phyloP scores from a whole-genome alignment of 2,329 filamentous ascomycete species.

The Fusarium albosuccineum region DNA sequence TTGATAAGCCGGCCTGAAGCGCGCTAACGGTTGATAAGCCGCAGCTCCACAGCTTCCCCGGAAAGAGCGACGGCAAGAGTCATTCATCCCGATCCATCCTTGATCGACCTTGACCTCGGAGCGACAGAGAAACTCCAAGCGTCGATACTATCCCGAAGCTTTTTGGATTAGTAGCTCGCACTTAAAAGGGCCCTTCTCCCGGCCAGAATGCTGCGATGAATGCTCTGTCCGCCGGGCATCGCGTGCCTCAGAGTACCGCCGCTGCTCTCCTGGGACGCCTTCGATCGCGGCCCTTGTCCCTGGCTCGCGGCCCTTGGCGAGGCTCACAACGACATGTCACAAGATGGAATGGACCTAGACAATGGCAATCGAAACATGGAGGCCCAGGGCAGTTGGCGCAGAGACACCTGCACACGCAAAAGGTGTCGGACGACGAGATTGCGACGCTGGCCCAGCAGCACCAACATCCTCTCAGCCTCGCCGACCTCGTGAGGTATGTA shows the following conservation, averaged over 20 bases:
- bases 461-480: constrained; percentile 84
- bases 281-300: constrained; percentile 14
- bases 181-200: background rate
- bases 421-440: constrained; percentile 80
- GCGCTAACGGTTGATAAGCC: constrained; percentile 15
- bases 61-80: constrained; percentile 30
- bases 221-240: constrained; percentile 34
- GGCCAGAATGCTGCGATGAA: constrained; percentile 43
- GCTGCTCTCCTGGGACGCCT: constrained; percentile 14
- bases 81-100: constrained; percentile 23
- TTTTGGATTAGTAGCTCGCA: background rate
- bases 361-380: background rate
- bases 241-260: constrained; percentile 32
- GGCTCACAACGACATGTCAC: constrained; percentile 17
- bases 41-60: constrained; percentile 22
- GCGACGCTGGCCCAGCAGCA: constrained; percentile 81
- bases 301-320: background rate
- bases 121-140: background rate
- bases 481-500: constrained; percentile 85
- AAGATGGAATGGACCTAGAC: constrained; percentile 20
- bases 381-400: background rate
- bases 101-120: background rate
- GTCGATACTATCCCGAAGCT: background rate
- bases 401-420: constrained; percentile 39
- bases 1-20: constrained; percentile 39